Conservation (phyloP, 768 basidiomycete genomes). For the Russula virescens region DNA sequence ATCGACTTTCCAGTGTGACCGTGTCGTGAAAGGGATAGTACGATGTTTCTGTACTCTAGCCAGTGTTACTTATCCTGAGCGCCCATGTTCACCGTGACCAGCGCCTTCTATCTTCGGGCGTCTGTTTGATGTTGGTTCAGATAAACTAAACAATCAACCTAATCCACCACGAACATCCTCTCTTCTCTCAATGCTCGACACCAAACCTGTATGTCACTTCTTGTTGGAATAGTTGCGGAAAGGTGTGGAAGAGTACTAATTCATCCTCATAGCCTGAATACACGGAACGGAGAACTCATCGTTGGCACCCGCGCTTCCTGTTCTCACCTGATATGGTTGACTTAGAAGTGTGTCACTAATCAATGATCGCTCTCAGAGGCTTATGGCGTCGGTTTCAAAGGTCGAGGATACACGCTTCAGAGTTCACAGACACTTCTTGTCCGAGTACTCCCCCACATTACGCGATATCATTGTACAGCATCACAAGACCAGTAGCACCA, state of each 20-base stretch:
- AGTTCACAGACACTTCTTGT: conserved; percentile 6
- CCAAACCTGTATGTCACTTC: conserved; percentile 3
- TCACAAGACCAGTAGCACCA: no score
- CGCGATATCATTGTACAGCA: no score
- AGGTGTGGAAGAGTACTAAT: background rate
- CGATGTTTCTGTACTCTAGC: no score
- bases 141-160: no score
- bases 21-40: no score
- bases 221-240: background rate
- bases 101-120: no score
- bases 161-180: no score
- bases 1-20: background rate
- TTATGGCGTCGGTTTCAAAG: background rate
- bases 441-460: background rate
- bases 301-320: background rate
- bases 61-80: no score
- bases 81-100: no score
- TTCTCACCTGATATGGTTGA: background rate
- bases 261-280: background rate
- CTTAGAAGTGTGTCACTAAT: background rate
- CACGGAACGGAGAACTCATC: background rate
- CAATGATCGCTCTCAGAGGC: background rate
- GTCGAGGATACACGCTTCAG: background rate
- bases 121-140: no score
- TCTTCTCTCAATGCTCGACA: background rate